phyloP scores from a whole-genome alignment of 176 grass and related monocot species.

The Oryza nivara region DNA sequence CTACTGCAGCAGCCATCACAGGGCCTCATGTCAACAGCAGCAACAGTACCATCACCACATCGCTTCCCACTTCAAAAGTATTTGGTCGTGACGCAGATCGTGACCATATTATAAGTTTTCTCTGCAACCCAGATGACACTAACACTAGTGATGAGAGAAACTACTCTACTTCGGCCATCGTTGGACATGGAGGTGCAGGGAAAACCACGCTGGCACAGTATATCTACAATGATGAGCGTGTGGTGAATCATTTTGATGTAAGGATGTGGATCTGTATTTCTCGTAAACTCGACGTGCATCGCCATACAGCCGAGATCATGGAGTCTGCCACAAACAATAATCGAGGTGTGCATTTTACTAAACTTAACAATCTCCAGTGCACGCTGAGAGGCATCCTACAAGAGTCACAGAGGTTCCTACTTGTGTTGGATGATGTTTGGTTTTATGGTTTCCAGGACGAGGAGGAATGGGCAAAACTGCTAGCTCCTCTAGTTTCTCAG shows the following conservation, averaged over 20 bases:
- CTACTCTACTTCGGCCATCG: too few relatives aligned
- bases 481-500: too few relatives aligned
- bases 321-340: too few relatives aligned
- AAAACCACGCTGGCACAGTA: slow-evolving; percentile 8
- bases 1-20: too few relatives aligned
- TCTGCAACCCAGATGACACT: too few relatives aligned
- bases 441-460: background rate
- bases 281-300: too few relatives aligned
- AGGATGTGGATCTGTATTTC: too few relatives aligned
- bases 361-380: background rate
- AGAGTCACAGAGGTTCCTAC: background rate
- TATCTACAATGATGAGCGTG: background rate
- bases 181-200: too few relatives aligned
- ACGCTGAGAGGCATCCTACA: background rate
- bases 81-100: background rate
- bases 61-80: background rate
- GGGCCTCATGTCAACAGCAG: too few relatives aligned
- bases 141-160: too few relatives aligned
- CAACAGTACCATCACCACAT: background rate
- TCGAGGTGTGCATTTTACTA: background rate
- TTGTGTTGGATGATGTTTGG: slow-evolving; percentile 5
- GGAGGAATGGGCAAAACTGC: background rate
- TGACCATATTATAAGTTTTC: background rate
- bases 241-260: too few relatives aligned
- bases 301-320: too few relatives aligned